phyloP scores from a whole-genome alignment of 495 filamentous ascomycete genomes.

The Tuber borchii region DNA sequence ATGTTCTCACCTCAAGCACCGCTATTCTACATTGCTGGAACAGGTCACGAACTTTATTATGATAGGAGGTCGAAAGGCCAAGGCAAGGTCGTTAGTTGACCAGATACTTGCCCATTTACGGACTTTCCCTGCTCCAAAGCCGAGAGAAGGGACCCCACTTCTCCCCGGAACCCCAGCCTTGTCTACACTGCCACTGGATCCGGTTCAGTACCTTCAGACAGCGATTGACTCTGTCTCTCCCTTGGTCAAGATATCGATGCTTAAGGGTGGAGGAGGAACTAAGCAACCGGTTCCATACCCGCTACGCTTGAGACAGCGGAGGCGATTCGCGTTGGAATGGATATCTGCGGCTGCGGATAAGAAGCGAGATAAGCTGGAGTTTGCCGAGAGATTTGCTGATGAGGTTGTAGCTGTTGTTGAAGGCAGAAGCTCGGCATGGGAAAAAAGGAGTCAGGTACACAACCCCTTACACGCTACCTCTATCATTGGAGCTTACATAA shows the following conservation, averaged over 20 bases:
- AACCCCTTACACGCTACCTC: slow-evolving; percentile 32
- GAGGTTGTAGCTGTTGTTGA: slow-evolving; percentile 84
- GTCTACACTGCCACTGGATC: slow-evolving; percentile 66
- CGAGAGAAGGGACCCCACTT: slow-evolving; percentile 58
- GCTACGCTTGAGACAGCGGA: slow-evolving; percentile 63
- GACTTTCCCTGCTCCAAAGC: slow-evolving; percentile 66
- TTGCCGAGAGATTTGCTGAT: slow-evolving; percentile 74
- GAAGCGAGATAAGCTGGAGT: slow-evolving; percentile 55
- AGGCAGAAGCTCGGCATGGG: slow-evolving; percentile 77
- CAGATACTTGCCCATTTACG: slow-evolving; percentile 81
- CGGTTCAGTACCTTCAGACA: slow-evolving; percentile 68
- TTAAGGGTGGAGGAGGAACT: slow-evolving; percentile 74
- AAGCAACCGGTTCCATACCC: slow-evolving; percentile 78
- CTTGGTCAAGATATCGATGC: slow-evolving; percentile 65
- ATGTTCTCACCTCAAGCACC: slow-evolving; percentile 58
- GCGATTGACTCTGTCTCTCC: slow-evolving; percentile 97
- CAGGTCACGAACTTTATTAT: slow-evolving; percentile 89
- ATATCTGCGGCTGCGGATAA: slow-evolving; percentile 74
- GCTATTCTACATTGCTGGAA: slow-evolving; percentile 73
- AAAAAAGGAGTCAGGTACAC: slow-evolving; percentile 63
- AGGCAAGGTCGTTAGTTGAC: slow-evolving; percentile 52
- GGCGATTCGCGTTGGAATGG: slow-evolving; percentile 74
- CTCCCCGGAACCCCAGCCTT: slow-evolving; percentile 66
- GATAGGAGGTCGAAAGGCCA: slow-evolving; percentile 71
- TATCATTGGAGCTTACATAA: not conserved